These are phyloP conservation scores for Phaeosphaeria sp. DNA, from an alignment of 2,329 filamentous ascomycete species.

Conservation along the genomic window DNA sequence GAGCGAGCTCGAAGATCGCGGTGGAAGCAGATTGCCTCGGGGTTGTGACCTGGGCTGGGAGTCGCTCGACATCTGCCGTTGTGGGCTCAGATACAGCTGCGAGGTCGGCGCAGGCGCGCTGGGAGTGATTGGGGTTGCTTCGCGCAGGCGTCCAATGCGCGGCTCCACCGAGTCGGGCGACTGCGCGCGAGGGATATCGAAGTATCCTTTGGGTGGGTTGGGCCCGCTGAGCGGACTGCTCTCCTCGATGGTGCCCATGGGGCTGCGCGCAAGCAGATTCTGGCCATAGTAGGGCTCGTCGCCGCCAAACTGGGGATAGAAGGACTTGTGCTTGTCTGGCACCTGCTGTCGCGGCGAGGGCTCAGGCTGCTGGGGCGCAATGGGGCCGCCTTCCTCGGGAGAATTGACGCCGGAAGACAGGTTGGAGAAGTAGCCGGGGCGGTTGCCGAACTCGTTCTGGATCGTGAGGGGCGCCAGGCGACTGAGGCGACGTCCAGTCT, in stretches of 20 bases:
- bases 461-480: conserved; percentile 83
- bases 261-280: conserved; percentile 37
- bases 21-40: conserved; percentile 46
- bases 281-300: conserved; percentile 36
- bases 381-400: conserved; percentile 51
- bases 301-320: conserved; percentile 44
- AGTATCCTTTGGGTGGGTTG: conserved; percentile 49
- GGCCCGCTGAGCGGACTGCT: conserved; percentile 28
- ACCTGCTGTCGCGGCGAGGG: conserved; percentile 37
- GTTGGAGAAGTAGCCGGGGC: conserved; percentile 82
- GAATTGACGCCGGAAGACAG: conserved; percentile 64
- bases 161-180: conserved; percentile 56
- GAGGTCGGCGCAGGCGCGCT: conserved; percentile 40
- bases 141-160: conserved; percentile 47
- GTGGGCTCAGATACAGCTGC: conserved; percentile 43
- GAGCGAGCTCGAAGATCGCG: conserved; percentile 48
- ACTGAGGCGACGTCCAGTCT: conserved; percentile 80
- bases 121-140: conserved; percentile 52
- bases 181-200: conserved; percentile 53
- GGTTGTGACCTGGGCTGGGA: conserved; percentile 33
- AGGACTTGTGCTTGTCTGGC: conserved; percentile 44
- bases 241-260: conserved; percentile 47
- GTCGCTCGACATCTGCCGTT: conserved; percentile 51
- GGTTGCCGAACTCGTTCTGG: conserved; percentile 78
- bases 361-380: conserved; percentile 32